Percentiles rank a stretch among this genome's conserved stretches.
These are phyloP conservation scores for Populus simonii DNA, from an alignment of 345 rosid genomes.

Conservation along the genomic window DNA sequence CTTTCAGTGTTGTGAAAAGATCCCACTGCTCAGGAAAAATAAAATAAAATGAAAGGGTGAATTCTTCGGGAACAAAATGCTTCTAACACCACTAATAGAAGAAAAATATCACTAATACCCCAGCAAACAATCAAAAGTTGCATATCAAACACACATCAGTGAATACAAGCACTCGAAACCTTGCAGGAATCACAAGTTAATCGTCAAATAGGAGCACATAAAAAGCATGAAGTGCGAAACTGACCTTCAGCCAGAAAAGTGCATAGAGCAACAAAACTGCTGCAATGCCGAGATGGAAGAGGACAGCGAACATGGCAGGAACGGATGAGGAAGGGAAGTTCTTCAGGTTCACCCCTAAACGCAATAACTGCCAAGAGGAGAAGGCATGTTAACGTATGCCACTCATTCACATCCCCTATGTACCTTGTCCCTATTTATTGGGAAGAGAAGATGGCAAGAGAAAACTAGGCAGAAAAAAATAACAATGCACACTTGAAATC, in stretches of 20 bases:
- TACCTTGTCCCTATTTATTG: not conserved
- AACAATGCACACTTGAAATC: not conserved
- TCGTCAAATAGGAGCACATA: not conserved
- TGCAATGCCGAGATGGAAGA: slow-evolving; percentile 86
- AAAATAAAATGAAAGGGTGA: not conserved
- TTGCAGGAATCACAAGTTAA: not conserved
- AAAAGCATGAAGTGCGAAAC: not conserved
- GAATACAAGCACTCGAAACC: not conserved
- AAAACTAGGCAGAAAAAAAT: not conserved
- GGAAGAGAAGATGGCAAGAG: not conserved
- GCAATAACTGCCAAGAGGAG: slow-evolving; percentile 47
- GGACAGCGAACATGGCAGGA: slow-evolving; percentile 61
- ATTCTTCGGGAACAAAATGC: not conserved
- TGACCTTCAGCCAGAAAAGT: slow-evolving; percentile 94
- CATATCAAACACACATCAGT: not conserved
- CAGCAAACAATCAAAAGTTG: not conserved
- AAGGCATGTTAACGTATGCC: slow-evolving; percentile 1
- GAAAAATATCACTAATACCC: not conserved
- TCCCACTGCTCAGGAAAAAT: slow-evolving; percentile 56
- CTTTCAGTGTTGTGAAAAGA: slow-evolving; percentile 84
- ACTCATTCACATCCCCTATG: not conserved
- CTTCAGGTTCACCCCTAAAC: slow-evolving; percentile 80
- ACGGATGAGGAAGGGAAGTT: slow-evolving; percentile 68
- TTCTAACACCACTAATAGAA: not conserved
- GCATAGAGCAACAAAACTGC: slow-evolving; percentile 78